These are phyloP conservation scores for Rhizopus arrhizus DNA, from an alignment of 371 early-diverging fungal species.

Conservation along the genomic window DNA sequence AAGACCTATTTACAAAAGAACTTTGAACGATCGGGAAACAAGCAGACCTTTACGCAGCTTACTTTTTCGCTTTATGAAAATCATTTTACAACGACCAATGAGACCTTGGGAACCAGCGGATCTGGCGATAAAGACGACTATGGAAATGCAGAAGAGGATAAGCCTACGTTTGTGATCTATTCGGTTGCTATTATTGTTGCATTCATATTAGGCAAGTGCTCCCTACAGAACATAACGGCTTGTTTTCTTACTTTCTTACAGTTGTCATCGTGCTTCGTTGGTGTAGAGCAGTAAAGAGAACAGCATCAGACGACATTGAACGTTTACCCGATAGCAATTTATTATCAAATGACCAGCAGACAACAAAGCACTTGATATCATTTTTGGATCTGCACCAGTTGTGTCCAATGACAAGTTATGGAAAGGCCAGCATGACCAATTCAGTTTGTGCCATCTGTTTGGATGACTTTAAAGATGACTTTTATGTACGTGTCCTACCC, in stretches of 20 bases:
- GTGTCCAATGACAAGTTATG: constrained; percentile 24
- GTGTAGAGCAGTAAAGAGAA: constrained; percentile 18
- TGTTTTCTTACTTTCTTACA: background rate
- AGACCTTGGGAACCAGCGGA: constrained; percentile 7
- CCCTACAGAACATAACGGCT: background rate
- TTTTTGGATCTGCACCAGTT: constrained; percentile 14
- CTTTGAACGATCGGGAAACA: background rate
- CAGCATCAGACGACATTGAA: background rate
- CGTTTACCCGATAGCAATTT: background rate
- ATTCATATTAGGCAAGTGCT: constrained; percentile 4
- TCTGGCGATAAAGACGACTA: background rate
- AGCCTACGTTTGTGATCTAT: constrained; percentile 20
- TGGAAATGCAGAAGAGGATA: constrained; percentile 2
- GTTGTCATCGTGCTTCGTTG: constrained; percentile 12
- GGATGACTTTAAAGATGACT: constrained; percentile 40
- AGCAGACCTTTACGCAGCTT: constrained; percentile 19
- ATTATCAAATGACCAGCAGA: constrained; percentile 1
- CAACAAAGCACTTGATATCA: constrained; percentile 5
- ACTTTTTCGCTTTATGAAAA: constrained; percentile 22
- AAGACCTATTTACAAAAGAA: constrained; percentile 14
- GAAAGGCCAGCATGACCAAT: constrained; percentile 28
- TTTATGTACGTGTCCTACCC: constrained; percentile 37
- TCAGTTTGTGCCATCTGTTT: constrained; percentile 44
- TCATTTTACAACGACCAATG: constrained; percentile 11
- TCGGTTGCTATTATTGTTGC: constrained; percentile 12